phyloP scores from a whole-genome alignment of 805 yeast species.

The Priceomyces fermenticarens region DNA sequence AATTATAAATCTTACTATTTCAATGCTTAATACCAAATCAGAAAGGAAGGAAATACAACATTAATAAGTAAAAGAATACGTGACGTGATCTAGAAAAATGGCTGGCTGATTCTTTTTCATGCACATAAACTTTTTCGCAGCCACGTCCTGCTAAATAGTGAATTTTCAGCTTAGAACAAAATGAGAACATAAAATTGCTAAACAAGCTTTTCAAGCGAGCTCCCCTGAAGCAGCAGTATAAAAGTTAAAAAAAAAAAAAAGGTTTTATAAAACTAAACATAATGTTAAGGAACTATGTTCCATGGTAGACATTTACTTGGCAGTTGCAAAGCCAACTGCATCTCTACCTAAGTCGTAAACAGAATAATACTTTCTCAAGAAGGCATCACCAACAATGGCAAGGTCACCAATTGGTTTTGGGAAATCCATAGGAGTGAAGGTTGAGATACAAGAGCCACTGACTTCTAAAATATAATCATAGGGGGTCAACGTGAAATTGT shows the following conservation, averaged over 20 bases:
- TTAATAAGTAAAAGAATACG: background rate
- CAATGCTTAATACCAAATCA: no score
- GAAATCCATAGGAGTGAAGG: conserved; percentile 95
- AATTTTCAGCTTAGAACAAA: no score
- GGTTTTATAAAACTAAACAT: background rate
- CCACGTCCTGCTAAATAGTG: background rate
- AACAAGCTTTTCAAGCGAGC: background rate
- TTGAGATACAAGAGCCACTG: conserved; percentile 93
- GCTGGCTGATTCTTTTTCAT: no score
- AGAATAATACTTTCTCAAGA: conserved; percentile 92
- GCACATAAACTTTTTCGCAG: background rate
- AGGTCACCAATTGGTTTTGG: conserved; percentile 96
- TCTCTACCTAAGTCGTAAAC: conserved; percentile 86
- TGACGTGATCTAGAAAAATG: no score
- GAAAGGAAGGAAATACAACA: no score
- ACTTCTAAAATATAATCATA: conserved; percentile 93
- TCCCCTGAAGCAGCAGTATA: background rate
- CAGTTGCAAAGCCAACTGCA: conserved; percentile 91
- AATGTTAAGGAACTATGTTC: background rate
- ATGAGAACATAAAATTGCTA: background rate
- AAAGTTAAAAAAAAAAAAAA: background rate
- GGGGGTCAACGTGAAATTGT: conserved; percentile 86
- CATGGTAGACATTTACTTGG: conserved; percentile 29
- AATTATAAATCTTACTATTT: no score
- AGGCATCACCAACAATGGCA: conserved; percentile 96